Conservation (phyloP, 768 basidiomycete species). For the Austroboletus eburneus region DNA sequence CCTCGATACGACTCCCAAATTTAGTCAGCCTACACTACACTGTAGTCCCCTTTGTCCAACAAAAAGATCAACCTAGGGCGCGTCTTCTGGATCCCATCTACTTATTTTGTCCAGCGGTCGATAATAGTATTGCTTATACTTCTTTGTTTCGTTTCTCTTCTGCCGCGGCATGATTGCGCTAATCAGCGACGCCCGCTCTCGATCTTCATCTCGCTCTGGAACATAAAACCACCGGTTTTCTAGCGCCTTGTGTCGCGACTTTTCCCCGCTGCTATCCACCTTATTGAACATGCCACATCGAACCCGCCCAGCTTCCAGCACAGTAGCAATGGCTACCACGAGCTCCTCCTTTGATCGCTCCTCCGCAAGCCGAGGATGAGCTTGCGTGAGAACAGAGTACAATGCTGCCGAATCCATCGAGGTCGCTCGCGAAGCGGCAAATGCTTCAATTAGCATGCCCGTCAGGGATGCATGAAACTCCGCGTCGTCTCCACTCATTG, state of each 20-base stretch:
- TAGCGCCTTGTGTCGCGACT: slow-evolving; percentile 47
- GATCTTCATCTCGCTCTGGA: slow-evolving; percentile 65
- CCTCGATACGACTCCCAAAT: slow-evolving; percentile 11
- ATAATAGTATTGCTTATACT: slow-evolving; percentile 85
- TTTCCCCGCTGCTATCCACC: slow-evolving; percentile 61
- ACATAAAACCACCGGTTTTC: slow-evolving; percentile 66
- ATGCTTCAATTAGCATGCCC: slow-evolving; percentile 66
- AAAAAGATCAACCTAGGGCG: slow-evolving; percentile 18
- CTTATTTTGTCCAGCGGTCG: slow-evolving; percentile 67
- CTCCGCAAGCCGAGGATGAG: slow-evolving; percentile 48
- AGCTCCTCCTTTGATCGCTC: slow-evolving; percentile 40
- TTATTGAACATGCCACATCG: slow-evolving; percentile 67
- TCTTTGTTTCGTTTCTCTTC: slow-evolving; percentile 74
- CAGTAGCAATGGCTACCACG: slow-evolving; percentile 43
- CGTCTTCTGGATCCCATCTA: slow-evolving; percentile 73
- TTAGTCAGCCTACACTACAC: slow-evolving; percentile 8
- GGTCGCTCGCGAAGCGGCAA: slow-evolving; percentile 70
- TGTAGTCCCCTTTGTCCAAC: not conserved
- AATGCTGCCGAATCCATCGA: slow-evolving; percentile 54
- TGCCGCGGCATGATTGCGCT: slow-evolving; percentile 71
- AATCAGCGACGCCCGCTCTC: slow-evolving; percentile 64
- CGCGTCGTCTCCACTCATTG: slow-evolving; percentile 13
- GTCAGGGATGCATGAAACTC: slow-evolving; percentile 43
- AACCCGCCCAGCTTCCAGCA: slow-evolving; percentile 42
- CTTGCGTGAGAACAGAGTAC: slow-evolving; percentile 47